These are phyloP conservation scores for Corrigiola litoralis DNA, from an alignment of 179 eudicot species.

Conservation along the genomic window DNA sequence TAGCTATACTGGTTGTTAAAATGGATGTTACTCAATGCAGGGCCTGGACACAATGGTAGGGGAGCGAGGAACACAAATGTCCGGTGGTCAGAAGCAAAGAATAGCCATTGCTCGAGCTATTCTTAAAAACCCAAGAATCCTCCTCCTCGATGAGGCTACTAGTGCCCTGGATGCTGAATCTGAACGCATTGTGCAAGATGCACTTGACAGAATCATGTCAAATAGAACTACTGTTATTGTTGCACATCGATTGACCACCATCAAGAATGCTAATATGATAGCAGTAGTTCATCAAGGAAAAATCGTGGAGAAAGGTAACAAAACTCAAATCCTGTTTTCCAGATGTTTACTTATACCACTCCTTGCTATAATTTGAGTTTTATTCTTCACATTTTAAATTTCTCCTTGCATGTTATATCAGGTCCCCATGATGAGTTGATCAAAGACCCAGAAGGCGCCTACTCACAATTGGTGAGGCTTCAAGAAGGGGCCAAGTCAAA, in stretches of 20 bases:
- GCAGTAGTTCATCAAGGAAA: constrained; percentile 78
- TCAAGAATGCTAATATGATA: constrained; percentile 72
- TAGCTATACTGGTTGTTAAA: background rate
- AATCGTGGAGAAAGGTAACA: constrained; percentile 67
- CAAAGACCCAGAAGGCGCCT: constrained; percentile 60
- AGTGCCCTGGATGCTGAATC: constrained; percentile 91
- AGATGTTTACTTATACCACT: background rate
- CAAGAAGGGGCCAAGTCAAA: constrained; percentile 47
- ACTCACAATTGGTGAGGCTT: constrained; percentile 59
- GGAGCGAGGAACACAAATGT: constrained; percentile 79
- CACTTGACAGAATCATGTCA: constrained; percentile 69
- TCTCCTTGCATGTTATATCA: constrained; percentile 10
- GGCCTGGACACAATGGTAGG: constrained; percentile 86
- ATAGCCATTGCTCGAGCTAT: constrained; percentile 87
- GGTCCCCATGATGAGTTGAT: constrained; percentile 72
- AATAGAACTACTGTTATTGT: constrained; percentile 76
- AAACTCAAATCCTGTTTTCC: background rate
- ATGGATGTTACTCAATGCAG: constrained; percentile 24
- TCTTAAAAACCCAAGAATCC: constrained; percentile 67
- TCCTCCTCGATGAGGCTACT: constrained; percentile 87
- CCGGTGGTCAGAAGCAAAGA: constrained; percentile 94
- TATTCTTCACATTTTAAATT: background rate
- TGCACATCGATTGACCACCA: constrained; percentile 80
- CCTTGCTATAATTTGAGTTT: no score
- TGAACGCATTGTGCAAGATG: constrained; percentile 76